Evolutionary conservation across 106 monocot genomes (phyloP), one percentile per base, ranked within the genome.

Genomic region (Dendrobium chrysotoxum): DNA sequence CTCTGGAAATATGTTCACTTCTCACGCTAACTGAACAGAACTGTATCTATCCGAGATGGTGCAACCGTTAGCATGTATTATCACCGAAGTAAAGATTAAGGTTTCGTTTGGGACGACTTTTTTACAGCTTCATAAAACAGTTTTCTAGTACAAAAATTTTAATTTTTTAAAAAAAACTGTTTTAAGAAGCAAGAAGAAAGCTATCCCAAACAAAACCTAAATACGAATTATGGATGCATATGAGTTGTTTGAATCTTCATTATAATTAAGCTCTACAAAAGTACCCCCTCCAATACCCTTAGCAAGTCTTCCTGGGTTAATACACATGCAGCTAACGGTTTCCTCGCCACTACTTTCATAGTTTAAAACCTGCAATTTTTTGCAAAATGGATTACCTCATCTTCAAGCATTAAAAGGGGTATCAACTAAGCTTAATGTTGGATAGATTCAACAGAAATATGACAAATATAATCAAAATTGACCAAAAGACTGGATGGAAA

Each of bases 281-380:
- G 91, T 99, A 46, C 98, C 98, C 3, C 95, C 98, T 44, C 91
- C 92, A 80, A 95, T 90, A 28, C 98, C 95, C 87, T 99, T 90
- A 40, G 95, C 91, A 80, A 99, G 84, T 79, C 98, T 95, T 23
- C 98, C 98, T 40, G 98, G 95, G 83, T 99, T 99, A 54, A 99
- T 79, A 50, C 93, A 92, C 76, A 93, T 78, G 80, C 87, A 92
- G 75, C 81, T 89, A 3, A 41, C 42, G 13, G 39, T 30, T 31
- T 87, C 83, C 25, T 26, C 86, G 31, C 83, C 71, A 3, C 74
- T 74, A 39, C 75, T 83, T 79, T 85, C 88, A 40, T 79, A 38
- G 44, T 83, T 68, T 72, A 99, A 77, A 5, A 91, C 84, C 95
- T 99, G 85, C 65, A 76, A 74, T 61, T 61, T 70, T 70, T 31